Evolutionary conservation across 208 protist genomes (phyloP), one percentile per base, ranked within the genome.

Genomic region (Crithidia thermophila): DNA sequence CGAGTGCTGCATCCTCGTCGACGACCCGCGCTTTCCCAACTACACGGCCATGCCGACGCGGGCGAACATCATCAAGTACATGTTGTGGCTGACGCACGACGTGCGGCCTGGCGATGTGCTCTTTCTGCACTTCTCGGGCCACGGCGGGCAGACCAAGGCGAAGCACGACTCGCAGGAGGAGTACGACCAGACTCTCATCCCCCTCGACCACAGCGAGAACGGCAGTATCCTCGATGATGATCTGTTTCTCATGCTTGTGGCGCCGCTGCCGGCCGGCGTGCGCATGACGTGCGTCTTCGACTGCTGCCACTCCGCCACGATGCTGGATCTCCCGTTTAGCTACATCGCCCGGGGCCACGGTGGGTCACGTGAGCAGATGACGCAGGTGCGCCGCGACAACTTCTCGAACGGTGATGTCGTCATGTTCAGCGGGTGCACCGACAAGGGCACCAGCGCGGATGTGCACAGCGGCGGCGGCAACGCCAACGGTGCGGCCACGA

Each of bases 281-380:
- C 86, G 88, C 59, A 84, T 98, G 87, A 97, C 94, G 14, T 85
- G 82, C 31, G 84, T 98, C 43, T 98, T 98, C 68, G 95, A 98
- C 72, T 97, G 93, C 75, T 98, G 95, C 62, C 95, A 98, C 76
- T 95, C 88, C 4, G 93, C 90, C 39, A 88, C 88, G 4, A 81
- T 95, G 73, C 77, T 97, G 30, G 93, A 97, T 69, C 81, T 97
- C 31, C 93, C 93, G 13, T 97, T 89, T 74, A 84, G 72, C 33
- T 97, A 94, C 72, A 79, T 93, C 9, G 88, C 75, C 7, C 36
- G 75, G 7, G 42, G 69, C 21, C 18, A 31, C 18, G 50, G 51
- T n/a, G 69, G 56, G 14, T 57, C 46, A 14, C 57, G 56, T 4
- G 72, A 68, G 47, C 59, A 82, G 25, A 94, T 93, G 87, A 68